Evolutionary conservation across 2,329 filamentous ascomycete genomes (phyloP).

Genomic region (Cladosporium sp.): DNA sequence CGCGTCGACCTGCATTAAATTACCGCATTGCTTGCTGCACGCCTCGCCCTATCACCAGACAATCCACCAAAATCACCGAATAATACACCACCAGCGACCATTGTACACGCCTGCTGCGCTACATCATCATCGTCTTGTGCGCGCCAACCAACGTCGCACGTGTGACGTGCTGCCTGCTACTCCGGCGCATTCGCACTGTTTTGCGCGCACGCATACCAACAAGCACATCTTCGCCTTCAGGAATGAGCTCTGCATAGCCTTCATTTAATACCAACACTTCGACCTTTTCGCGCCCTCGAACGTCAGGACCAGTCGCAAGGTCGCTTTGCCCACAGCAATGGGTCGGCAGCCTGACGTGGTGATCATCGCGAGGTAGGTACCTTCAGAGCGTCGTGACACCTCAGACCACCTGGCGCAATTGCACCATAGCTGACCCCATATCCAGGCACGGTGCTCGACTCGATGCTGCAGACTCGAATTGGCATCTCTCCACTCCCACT

Average conservation of each 20-base stretch:
- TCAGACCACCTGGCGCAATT: neutral
- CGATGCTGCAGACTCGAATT: constrained; percentile 90
- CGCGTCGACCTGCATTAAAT: neutral
- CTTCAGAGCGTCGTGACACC: neutral
- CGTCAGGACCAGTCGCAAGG: neutral
- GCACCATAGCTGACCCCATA: constrained; percentile 14
- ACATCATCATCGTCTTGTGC: neutral
- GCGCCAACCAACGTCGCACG: constrained; percentile 2
- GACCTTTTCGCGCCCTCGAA: neutral
- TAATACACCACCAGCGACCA: neutral
- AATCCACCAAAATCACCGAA: neutral
- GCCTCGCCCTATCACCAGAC: neutral
- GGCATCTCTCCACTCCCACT: constrained; percentile 88
- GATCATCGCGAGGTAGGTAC: constrained; percentile 50
- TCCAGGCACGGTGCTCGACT: constrained; percentile 84
- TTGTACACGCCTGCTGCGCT: neutral
- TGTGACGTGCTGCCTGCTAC: neutral
- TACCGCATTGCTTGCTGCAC: neutral
- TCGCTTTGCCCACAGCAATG: neutral
- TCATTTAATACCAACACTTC: neutral
- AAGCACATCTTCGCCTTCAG: neutral
- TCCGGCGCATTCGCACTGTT: neutral
- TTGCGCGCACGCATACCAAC: neutral
- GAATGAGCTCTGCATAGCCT: neutral
- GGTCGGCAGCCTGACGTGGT: constrained; percentile 49